phyloP scores from a whole-genome alignment of 2,329 filamentous ascomycete genomes.

The Xylariaceae sp. region DNA sequence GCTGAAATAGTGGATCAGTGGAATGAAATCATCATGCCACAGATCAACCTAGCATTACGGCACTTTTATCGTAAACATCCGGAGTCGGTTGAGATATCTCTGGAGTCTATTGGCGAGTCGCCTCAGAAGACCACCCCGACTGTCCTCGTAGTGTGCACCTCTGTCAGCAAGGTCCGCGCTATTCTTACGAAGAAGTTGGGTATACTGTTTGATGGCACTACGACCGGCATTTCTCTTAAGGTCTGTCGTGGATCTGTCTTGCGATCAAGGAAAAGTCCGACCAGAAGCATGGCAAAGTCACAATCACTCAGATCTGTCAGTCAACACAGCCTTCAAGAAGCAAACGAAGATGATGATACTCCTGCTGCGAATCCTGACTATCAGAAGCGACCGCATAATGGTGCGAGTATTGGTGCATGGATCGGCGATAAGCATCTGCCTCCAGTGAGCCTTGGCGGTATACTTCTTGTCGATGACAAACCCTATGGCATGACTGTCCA shows the following conservation, averaged over 20 bases:
- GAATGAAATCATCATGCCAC: slow-evolving; percentile 67
- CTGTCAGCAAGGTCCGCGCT: slow-evolving; percentile 66
- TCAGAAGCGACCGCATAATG: slow-evolving; percentile 74
- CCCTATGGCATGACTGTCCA: slow-evolving; percentile 95
- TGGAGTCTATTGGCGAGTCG: slow-evolving; percentile 69
- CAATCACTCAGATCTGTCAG: slow-evolving; percentile 25
- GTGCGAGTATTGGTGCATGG: slow-evolving; percentile 90
- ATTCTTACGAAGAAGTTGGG: slow-evolving; percentile 67
- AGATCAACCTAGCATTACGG: slow-evolving; percentile 67
- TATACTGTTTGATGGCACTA: slow-evolving; percentile 56
- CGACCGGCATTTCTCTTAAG: slow-evolving; percentile 61
- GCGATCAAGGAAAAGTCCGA: slow-evolving; percentile 49
- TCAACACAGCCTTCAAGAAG: slow-evolving; percentile 27
- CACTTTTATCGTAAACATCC: slow-evolving; percentile 69
- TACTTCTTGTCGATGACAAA: slow-evolving; percentile 79
- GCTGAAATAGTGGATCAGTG: slow-evolving; percentile 65
- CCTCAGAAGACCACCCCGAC: slow-evolving; percentile 65
- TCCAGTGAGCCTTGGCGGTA: slow-evolving; percentile 84
- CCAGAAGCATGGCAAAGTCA: slow-evolving; percentile 38
- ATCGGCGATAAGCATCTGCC: slow-evolving; percentile 80
- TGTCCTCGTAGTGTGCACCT: slow-evolving; percentile 72
- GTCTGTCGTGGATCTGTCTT: slow-evolving; percentile 67
- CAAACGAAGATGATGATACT: slow-evolving; percentile 37
- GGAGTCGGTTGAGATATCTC: slow-evolving; percentile 74
- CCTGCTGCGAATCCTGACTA: slow-evolving; percentile 66